Percentiles rank a stretch among this genome's conserved stretches.
Evolutionary conservation across 768 basidiomycete species (phyloP).

Genomic region (Mycena albidolilacea): DNA sequence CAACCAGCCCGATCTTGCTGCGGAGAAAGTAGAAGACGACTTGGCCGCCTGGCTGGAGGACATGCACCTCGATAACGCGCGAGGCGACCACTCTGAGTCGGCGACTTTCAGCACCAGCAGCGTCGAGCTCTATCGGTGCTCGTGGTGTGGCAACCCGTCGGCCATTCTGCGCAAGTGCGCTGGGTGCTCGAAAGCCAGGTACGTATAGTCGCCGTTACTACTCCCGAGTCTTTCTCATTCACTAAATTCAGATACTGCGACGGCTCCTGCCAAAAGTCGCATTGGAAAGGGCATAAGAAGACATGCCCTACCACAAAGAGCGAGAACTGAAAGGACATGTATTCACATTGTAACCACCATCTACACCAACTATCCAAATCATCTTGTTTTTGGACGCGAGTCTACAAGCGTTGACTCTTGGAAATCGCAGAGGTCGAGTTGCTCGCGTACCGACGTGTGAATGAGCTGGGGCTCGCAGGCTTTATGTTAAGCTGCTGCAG

Average conservation of each 20-base stretch:
- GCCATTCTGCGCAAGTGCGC: slow-evolving; percentile 68
- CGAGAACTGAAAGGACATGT: slow-evolving; percentile 2
- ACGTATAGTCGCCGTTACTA: neutral
- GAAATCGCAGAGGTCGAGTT: too few relatives aligned
- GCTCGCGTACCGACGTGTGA: too few relatives aligned
- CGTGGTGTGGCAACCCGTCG: slow-evolving; percentile 76
- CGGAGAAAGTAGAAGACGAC: slow-evolving; percentile 67
- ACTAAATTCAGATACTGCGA: slow-evolving; percentile 54
- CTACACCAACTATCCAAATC: too few relatives aligned
- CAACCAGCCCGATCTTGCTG: slow-evolving; percentile 46
- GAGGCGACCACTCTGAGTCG: slow-evolving; percentile 39
- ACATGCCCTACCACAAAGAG: slow-evolving; percentile 6
- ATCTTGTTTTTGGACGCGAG: too few relatives aligned
- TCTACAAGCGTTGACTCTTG: too few relatives aligned
- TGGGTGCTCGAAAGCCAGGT: slow-evolving; percentile 61
- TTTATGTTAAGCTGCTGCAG: too few relatives aligned
- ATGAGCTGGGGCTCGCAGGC: too few relatives aligned
- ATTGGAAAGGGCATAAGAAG: slow-evolving; percentile 53
- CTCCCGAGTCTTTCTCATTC: neutral
- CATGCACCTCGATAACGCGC: slow-evolving; percentile 53
- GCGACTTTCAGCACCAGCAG: slow-evolving; percentile 52
- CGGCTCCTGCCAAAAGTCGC: slow-evolving; percentile 50
- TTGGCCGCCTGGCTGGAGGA: slow-evolving; percentile 72
- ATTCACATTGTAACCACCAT: too few relatives aligned
- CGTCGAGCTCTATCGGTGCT: slow-evolving; percentile 71